Evolutionary conservation across 345 rosid genomes (phyloP), one percentile per base, ranked within the genome.

Genomic region (Murraya paniculata): DNA sequence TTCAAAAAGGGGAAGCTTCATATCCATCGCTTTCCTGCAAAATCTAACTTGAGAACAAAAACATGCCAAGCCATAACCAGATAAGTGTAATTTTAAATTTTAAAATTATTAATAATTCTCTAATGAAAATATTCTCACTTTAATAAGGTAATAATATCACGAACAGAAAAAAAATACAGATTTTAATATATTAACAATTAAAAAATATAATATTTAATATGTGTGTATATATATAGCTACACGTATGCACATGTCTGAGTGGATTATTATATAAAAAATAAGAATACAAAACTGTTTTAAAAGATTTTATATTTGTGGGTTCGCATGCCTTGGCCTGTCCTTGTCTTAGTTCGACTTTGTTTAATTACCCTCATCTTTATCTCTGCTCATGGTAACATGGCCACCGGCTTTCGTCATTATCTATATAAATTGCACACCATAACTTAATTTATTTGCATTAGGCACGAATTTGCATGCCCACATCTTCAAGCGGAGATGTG

Each of bases 211-310:
- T 39, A 4, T 9, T 39, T 39, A 39, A 9, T 41, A 11, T 11
- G 11, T 41, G 1, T 41, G 2, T 41, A 10, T 41, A 3, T 41
- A 11, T 53, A 61, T 28, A 68, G 22, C 38, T 78, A 24, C 64
- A 50, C 78, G 18, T 70, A 35, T 60, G 82, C 85, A 83, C 81
- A 62, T 83, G 82, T 71, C 22, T 24, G 9, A n/a, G 58, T 7
- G 68, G 21, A 27, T 35, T 50, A 68, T 70, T 45, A 71, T 71
- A 14, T 41, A 16, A 62, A 60, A 8, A 27, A 38, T 5, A 68
- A 2, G 1, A 25, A 10, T 55, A 19, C 39, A 22, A 22, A 21
- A 6, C 6, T 53, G 33, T 25, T 69, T 60, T 24, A 9, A 11
- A 11, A 9, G 4, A 22, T 67, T 68, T 56, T 53, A 35, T 31